Conservation (phyloP, 352 stramenopile species). For the Phytophthora multivora region DNA sequence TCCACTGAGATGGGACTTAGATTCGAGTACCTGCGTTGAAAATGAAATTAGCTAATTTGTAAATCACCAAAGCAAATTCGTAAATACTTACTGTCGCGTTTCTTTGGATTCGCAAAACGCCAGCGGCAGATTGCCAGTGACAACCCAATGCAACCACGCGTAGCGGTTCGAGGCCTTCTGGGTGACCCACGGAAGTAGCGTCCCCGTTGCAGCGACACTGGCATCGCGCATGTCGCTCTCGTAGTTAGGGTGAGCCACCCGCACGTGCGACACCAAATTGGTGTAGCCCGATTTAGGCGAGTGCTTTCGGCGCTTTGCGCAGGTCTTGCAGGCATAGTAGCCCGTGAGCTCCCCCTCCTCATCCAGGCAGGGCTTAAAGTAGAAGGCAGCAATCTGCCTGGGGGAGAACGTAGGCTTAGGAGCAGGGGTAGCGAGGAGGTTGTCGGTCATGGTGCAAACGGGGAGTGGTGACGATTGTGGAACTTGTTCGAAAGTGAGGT, state of each 20-base stretch:
- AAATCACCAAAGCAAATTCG: not conserved
- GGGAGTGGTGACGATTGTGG: not conserved
- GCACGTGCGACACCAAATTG: slow-evolving; percentile 13
- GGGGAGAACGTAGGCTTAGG: not conserved
- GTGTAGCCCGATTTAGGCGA: slow-evolving; percentile 6
- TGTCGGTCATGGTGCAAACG: slow-evolving; percentile 1
- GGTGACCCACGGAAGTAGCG: slow-evolving; percentile 1
- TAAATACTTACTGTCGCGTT: slow-evolving; percentile 12
- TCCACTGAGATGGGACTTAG: slow-evolving; percentile 1
- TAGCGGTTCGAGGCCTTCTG: slow-evolving; percentile 16
- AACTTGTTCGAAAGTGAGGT: slow-evolving; percentile 8
- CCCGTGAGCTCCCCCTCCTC: slow-evolving; percentile 1
- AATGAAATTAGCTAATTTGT: not conserved
- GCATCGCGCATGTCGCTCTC: slow-evolving; percentile 11
- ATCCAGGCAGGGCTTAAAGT: slow-evolving; percentile 10
- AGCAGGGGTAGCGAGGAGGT: slow-evolving; percentile 4
- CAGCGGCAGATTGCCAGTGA: slow-evolving; percentile 3
- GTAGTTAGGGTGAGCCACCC: slow-evolving; percentile 1
- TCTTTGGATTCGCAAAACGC: slow-evolving; percentile 14
- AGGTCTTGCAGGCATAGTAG: slow-evolving; percentile 4
- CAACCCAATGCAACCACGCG: slow-evolving; percentile 8
- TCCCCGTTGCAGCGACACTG: not conserved
- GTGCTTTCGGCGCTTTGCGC: slow-evolving; percentile 8
- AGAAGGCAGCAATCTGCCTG: slow-evolving; percentile 2
- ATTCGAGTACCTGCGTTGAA: slow-evolving; percentile 15